A percentile compares a stretch with the other conserved stretches of the same genome.
Evolutionary conservation across 495 filamentous ascomycete species (phyloP).

Genomic region (Symbiotaphrina buchneri): DNA sequence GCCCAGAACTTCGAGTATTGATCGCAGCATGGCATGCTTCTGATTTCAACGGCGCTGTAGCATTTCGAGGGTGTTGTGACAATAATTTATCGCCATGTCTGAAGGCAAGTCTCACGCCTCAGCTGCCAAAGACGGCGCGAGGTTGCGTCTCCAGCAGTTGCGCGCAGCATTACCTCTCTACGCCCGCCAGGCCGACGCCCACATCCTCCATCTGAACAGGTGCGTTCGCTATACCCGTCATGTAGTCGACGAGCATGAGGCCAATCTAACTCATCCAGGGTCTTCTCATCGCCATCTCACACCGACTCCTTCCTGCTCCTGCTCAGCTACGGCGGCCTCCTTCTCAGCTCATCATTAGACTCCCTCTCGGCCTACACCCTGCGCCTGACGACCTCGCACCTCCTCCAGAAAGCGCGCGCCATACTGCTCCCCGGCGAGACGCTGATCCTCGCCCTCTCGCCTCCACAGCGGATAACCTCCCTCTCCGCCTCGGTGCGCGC

Average conservation of each 20-base stretch:
- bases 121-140: too few species aligned
- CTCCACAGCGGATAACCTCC: slow-evolving; percentile 11
- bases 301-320: slow-evolving; percentile 39
- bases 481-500: slow-evolving; percentile 13
- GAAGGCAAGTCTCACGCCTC: too few species aligned
- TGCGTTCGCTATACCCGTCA: background rate
- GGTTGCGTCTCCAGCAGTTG: slow-evolving; percentile 7
- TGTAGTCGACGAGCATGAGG: background rate
- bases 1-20: too few species aligned
- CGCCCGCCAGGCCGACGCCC: slow-evolving; percentile 17
- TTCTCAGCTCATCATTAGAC: slow-evolving; percentile 14
- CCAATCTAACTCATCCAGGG: slow-evolving; percentile 13
- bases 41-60: too few species aligned
- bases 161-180: slow-evolving; percentile 11
- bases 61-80: too few species aligned
- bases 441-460: slow-evolving; percentile 18
- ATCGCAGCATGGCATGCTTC: too few species aligned
- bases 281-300: slow-evolving; percentile 31
- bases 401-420: slow-evolving; percentile 4
- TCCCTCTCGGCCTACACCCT: slow-evolving; percentile 1
- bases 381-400: slow-evolving; percentile 13
- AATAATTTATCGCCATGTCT: too few species aligned
- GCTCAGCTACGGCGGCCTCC: slow-evolving; percentile 37
- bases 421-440: slow-evolving; percentile 14
- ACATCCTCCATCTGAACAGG: slow-evolving; percentile 21